phyloP scores from a whole-genome alignment of 257 asterid genomes.

The Schizonepeta tenuifolia region DNA sequence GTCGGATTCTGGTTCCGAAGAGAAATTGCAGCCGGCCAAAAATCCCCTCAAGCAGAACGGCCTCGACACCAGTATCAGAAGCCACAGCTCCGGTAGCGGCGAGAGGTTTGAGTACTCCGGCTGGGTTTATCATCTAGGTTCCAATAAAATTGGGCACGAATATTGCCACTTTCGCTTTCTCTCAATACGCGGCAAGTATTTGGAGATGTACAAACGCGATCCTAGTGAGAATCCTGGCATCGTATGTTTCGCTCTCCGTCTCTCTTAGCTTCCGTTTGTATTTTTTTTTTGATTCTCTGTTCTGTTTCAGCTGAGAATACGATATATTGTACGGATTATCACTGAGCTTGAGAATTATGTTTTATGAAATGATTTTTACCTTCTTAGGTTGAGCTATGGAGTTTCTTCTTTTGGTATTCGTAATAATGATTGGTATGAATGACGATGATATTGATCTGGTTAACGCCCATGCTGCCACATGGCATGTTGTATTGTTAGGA shows the following conservation, averaged over 20 bases:
- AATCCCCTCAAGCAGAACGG: slow-evolving; percentile 26
- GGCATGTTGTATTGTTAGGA: background rate
- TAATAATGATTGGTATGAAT: slow-evolving; percentile 22
- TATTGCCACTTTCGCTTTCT: slow-evolving; percentile 76
- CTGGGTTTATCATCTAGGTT: slow-evolving; percentile 82
- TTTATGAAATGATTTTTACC: slow-evolving; percentile 6
- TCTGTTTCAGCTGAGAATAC: slow-evolving; percentile 15
- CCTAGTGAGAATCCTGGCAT: slow-evolving; percentile 69
- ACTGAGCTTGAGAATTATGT: slow-evolving; percentile 6
- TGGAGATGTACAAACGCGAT: slow-evolving; percentile 81
- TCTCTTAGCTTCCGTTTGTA: background rate
- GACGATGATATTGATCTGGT: slow-evolving; percentile 1
- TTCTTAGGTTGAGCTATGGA: background rate
- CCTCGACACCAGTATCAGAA: slow-evolving; percentile 28
- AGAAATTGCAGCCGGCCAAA: slow-evolving; percentile 24
- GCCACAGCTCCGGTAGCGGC: slow-evolving; percentile 32
- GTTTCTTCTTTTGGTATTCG: slow-evolving; percentile 2
- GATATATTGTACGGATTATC: slow-evolving; percentile 8
- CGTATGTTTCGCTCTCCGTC: slow-evolving; percentile 58
- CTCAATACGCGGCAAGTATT: slow-evolving; percentile 57
- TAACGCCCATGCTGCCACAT: background rate
- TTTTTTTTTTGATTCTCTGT: background rate
- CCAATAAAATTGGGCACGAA: slow-evolving; percentile 75
- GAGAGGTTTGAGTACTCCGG: slow-evolving; percentile 67
- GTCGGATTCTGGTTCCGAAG: slow-evolving; percentile 60